Base-by-base conservation (phyloP, 2,329 filamentous ascomycete genomes). In the Pseudogymnoascus sp. region DNA sequence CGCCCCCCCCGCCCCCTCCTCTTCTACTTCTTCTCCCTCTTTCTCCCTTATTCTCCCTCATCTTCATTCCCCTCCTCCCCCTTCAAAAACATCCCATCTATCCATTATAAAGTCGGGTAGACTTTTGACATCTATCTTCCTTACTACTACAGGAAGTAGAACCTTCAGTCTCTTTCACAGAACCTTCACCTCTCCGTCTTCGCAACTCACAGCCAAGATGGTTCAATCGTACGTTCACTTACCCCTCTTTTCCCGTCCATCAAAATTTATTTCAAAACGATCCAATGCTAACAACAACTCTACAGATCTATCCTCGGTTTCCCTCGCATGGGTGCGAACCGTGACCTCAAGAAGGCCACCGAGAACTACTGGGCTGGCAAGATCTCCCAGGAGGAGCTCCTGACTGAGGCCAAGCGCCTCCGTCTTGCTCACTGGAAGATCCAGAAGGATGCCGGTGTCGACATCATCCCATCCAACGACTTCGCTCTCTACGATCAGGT, bases 311-410 rank as follows among this genome's bases (percentile, higher is more conserved):
- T 99, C 78, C 88, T 99, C 78, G 94, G 94, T 81, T 99, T 99
- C 86, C 94, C 94, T 78, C 93, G 94, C 76, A 97, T 97, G 90
- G 94, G 94, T 80, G 89, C 85, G 73, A 90, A 95, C 81, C 92
- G 94, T 87, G 94, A 99, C 84, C 87, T 99, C 77, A 99, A 99
- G 89, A 99, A 99, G 87, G 94, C 94, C 75, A 99, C 92, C 70
- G 94, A 99, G 81, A 91, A 93, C 77, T 99, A 88, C 81, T 99
- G 94, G 94, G 88, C 81, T 73, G 93, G 89, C 78, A 99, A 97
- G 84, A 83, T 96, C 77, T 92, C 90, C 67, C 90, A 92, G 74
- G 85, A 89, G 66, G 92, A 96, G 66, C 90, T 99, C 70, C 83
- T 97, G 70, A 84, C 86, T 65, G 94, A 97, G 86, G 94, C 89